Evolutionary conservation across 139 green algal species (phyloP).

Genomic region (Chlorella sorokiniana): DNA sequence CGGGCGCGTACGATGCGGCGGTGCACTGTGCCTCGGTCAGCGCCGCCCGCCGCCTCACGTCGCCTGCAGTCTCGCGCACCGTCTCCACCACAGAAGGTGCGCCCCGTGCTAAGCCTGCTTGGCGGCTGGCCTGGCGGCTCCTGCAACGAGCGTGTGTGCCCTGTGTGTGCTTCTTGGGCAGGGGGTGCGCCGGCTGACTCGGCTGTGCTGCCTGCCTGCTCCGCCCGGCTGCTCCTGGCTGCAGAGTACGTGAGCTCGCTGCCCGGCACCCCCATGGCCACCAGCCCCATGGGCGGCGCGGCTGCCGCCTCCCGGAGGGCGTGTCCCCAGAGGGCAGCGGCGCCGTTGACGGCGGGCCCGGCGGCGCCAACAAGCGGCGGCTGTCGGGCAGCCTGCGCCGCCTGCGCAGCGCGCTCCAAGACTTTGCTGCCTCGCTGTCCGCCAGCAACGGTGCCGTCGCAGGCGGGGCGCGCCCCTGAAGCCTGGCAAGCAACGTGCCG

Average conservation of each 20-base stretch:
- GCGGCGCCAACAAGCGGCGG: constrained; percentile 19
- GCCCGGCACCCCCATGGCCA: background rate
- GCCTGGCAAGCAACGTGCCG: too few relatives aligned
- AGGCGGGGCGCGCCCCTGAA: constrained; percentile 12
- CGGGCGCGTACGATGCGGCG: constrained; percentile 87
- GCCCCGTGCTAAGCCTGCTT: background rate
- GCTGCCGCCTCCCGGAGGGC: constrained; percentile 1
- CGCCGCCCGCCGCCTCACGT: constrained; percentile 71
- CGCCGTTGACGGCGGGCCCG: background rate
- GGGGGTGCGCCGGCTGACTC: too few relatives aligned
- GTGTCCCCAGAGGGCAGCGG: background rate
- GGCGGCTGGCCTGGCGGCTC: too few relatives aligned
- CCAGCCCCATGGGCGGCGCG: constrained; percentile 2
- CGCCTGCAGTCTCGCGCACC: constrained; percentile 24
- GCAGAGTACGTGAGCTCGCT: constrained; percentile 5
- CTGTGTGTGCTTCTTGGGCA: too few relatives aligned
- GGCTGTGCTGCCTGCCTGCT: background rate
- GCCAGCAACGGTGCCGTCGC: background rate
- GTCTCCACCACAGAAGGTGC: constrained; percentile 1
- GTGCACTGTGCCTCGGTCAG: constrained; percentile 89
- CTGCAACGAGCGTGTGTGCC: too few relatives aligned
- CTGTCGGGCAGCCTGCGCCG: constrained; percentile 20
- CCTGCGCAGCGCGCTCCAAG: constrained; percentile 29
- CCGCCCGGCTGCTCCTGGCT: background rate
- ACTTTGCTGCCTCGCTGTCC: constrained; percentile 12